Conservation (phyloP, 208 protist genomes). For the Trypanosoma melophagium region DNA sequence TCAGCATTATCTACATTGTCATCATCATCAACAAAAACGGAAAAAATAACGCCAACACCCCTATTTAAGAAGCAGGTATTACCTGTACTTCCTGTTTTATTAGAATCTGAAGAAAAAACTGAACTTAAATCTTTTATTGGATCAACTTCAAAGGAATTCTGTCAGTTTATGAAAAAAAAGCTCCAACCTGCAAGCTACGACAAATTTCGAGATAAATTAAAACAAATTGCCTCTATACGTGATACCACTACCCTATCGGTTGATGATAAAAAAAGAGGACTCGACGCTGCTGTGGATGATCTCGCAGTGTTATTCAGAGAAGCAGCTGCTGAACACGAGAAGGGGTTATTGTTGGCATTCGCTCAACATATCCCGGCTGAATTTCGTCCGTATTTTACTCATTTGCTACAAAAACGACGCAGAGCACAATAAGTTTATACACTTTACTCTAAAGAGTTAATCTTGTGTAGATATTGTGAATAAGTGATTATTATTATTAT, state of each 20-base stretch:
- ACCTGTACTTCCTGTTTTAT: background rate
- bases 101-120: background rate
- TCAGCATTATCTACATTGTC: background rate
- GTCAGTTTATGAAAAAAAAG: conserved; percentile 69
- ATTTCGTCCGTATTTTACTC: conserved; percentile 57
- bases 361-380: conserved; percentile 76
- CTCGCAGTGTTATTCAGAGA: conserved; percentile 46
- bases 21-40: background rate
- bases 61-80: conserved; percentile 27
- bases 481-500: conserved; percentile 15
- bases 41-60: background rate
- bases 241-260: conserved; percentile 5
- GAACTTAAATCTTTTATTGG: conserved; percentile 28
- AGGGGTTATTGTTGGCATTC: conserved; percentile 48
- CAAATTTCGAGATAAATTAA: conserved; percentile 53
- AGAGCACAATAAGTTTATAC: background rate
- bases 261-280: conserved; percentile 20
- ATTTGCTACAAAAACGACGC: conserved; percentile 35
- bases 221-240: conserved; percentile 45
- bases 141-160: conserved; percentile 76
- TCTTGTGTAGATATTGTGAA: no score
- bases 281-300: conserved; percentile 26
- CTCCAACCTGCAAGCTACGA: conserved; percentile 55
- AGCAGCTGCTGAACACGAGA: conserved; percentile 33
- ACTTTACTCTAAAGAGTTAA: no score